Base-by-base conservation (phyloP, 495 filamentous ascomycete genomes). In the Emericellopsis terricola region DNA sequence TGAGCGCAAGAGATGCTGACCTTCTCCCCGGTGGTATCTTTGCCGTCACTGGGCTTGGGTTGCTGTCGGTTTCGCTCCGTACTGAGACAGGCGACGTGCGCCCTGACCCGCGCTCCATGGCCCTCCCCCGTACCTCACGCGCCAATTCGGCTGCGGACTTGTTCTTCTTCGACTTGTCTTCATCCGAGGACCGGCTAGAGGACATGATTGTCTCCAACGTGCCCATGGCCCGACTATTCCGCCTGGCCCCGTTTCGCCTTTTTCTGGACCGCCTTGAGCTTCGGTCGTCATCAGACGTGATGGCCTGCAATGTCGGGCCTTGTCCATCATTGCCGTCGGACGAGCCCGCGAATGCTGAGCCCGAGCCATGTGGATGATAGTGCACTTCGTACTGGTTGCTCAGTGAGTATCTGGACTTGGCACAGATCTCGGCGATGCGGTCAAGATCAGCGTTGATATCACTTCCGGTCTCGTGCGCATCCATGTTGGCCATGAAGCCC, bases 361-460 rank as follows among this genome's bases (percentile, higher is more conserved):
- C 64, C 3, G 56, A 60, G 6, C 62, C 64, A 41, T 69, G 67
- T 6, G 67, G 65, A 4, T 61, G 52, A 29, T 69, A 60, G 37
- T 71, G 67, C n/a, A 69, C 63, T 31, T 71, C 65, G 38, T 71
- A 71, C 36, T 71, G 65, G 43, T 69, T 69, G 43, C 62, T 67
- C 19, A 69, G 44, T 29, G 60, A 65, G 44, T 67, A 69, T 27
- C 59, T 56, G 8, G 62, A 66, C 13, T 62, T 53, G 9, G 65
- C 67, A 42, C 65, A 71, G 13, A 71, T 69, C 40, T 71, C 67
- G 4, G 67, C 67, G 37, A 71, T 71, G 7, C 65, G 57, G 34
- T 71, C 67, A 33, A 71, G 46, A 37, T 69, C 67, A 4, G 59
- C 52, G 14, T 46, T 38, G 29, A 65, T 58, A 16, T 57, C 51